Evolutionary conservation across 1,139 yeast genomes (phyloP), one percentile per base, ranked within the genome.

Genomic region (Pichia sp.): DNA sequence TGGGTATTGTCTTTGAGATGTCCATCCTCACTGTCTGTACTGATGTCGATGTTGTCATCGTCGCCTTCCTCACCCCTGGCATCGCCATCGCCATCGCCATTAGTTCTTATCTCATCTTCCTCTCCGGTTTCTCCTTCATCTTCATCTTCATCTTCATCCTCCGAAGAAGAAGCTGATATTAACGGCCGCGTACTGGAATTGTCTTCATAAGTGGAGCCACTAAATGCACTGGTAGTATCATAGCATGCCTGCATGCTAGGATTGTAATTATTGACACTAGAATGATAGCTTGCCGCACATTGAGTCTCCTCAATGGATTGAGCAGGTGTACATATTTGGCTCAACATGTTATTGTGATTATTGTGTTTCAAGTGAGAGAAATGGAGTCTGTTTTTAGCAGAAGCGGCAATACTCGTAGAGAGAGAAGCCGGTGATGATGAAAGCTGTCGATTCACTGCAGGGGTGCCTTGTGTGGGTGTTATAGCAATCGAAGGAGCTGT

Each of bases 91-190:
- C n/a, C n/a, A n/a, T n/a, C n/a, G n/a, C n/a, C n/a, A n/a, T n/a
- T n/a, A n/a, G n/a, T n/a, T n/a, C n/a, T n/a, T n/a, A n/a, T n/a
- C n/a, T n/a, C n/a, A n/a, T n/a, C n/a, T n/a, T n/a, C n/a, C n/a
- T n/a, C n/a, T n/a, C n/a, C n/a, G n/a, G n/a, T n/a, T 14, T 20
- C 28, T 8, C 24, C 32, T 9, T 24, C 22, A 5, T 20, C 18
- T 11, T 26, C 29, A 16, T 14, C 22, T 10, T 18, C 29, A n/a
- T 17, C 22, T 9, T 29, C 37, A 12, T 35, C 30, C 29, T 41
- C 43, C n/a, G 39, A 43, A 7, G 46, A 38, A 10, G 46, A 41
- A 6, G 34, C 15, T 11, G 43, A 41, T 4, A 37, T 9, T 3
- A 41, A 18, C 7, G 45, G 42, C 17, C 26, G 29, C 1, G 45